Conservation (phyloP, 768 basidiomycete genomes). For the Mycena rosella region DNA sequence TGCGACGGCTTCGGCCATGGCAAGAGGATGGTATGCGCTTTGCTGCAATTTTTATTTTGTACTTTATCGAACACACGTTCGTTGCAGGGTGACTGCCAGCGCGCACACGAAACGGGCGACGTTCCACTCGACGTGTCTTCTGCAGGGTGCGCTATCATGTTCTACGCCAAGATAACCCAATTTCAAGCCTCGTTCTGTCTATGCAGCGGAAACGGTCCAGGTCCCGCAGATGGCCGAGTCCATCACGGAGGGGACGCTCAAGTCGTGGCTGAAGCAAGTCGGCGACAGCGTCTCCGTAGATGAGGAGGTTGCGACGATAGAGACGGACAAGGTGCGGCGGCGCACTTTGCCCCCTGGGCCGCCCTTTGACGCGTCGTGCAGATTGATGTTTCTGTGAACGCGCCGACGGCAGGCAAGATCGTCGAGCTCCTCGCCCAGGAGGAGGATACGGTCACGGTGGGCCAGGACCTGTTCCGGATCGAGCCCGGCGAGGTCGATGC, state of each 20-base stretch:
- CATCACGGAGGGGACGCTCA: constrained; percentile 97
- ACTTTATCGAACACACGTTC: constrained; percentile 31
- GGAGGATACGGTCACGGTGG: constrained; percentile 94
- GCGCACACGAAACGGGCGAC: constrained; percentile 64
- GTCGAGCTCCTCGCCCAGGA: constrained; percentile 88
- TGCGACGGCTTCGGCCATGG: constrained; percentile 49
- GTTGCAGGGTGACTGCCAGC: constrained; percentile 59
- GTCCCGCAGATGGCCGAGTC: constrained; percentile 99
- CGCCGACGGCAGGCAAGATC: constrained; percentile 89
- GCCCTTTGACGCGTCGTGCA: constrained; percentile 47
- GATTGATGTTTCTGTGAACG: constrained; percentile 99
- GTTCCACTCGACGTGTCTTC: constrained; percentile 77
- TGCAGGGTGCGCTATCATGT: constrained; percentile 67
- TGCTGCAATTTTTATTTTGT: constrained; percentile 1
- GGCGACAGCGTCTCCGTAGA: constrained; percentile 92
- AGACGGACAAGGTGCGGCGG: constrained; percentile 93
- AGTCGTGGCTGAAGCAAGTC: constrained; percentile 93
- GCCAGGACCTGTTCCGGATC: constrained; percentile 93
- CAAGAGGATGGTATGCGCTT: constrained; percentile 63
- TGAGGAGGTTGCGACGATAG: constrained; percentile 97
- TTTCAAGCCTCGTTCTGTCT: background rate
- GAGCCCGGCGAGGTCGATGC: constrained; percentile 81
- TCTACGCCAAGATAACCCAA: background rate
- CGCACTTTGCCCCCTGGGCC: constrained; percentile 2
- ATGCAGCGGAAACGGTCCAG: constrained; percentile 88